Conservation (phyloP, 805 yeast genomes). For the Starmera caribaea region DNA sequence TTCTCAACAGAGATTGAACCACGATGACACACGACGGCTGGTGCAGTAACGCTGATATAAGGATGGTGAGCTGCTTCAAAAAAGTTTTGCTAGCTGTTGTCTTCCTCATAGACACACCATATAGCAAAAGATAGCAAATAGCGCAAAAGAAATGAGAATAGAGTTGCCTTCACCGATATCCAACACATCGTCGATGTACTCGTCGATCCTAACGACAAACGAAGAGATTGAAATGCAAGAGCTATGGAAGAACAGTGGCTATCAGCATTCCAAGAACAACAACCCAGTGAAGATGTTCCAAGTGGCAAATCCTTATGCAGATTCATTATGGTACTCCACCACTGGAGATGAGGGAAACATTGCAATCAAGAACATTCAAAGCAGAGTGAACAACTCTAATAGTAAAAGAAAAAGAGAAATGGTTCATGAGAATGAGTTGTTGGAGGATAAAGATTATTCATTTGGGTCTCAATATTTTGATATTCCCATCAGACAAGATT, state of each 20-base stretch:
- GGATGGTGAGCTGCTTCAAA: too few species aligned
- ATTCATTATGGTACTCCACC: slow-evolving; percentile 31
- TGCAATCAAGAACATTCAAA: slow-evolving; percentile 22
- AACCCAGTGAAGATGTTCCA: slow-evolving; percentile 2
- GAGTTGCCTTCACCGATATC: slow-evolving; percentile 3
- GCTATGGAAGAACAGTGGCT: background rate
- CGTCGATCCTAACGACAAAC: slow-evolving; percentile 3
- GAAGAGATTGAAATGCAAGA: background rate
- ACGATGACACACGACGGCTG: too few species aligned
- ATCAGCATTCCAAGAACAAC: background rate
- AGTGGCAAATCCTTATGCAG: slow-evolving; percentile 29
- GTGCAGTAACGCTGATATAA: too few species aligned
- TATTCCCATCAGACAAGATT: slow-evolving; percentile 19
- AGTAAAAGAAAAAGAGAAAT: slow-evolving; percentile 2
- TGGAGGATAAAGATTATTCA: too few species aligned
- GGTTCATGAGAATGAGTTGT: background rate
- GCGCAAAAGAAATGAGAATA: background rate
- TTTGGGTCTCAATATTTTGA: slow-evolving; percentile 4
- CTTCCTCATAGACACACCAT: too few species aligned
- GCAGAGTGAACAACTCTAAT: slow-evolving; percentile 11
- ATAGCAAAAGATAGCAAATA: background rate
- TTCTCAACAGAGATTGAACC: too few species aligned
- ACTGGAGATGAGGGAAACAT: slow-evolving; percentile 23
- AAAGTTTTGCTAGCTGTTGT: too few species aligned
- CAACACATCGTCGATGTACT: slow-evolving; percentile 1